Evolutionary conservation across 2,329 filamentous ascomycete species (phyloP).

Genomic region (Apiospora marii): DNA sequence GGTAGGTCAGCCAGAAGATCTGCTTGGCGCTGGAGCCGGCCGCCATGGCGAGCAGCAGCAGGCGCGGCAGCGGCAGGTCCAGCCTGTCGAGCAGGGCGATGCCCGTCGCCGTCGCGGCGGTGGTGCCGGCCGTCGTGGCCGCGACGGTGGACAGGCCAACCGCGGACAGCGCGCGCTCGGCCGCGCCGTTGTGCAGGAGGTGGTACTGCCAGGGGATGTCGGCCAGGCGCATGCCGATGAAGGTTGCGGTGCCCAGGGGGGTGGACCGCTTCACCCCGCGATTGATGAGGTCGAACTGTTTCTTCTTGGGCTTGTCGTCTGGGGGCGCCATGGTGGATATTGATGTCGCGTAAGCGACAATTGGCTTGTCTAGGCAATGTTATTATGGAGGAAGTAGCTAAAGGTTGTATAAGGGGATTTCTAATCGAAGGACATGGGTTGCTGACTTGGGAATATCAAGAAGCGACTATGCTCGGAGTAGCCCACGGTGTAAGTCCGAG

Average conservation of each 20-base stretch:
- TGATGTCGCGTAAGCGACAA: not conserved
- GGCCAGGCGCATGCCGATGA: constrained; percentile 48
- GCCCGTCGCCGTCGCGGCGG: constrained; percentile 13
- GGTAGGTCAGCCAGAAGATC: constrained; percentile 57
- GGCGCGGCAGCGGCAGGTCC: constrained; percentile 43
- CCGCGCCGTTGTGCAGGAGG: constrained; percentile 47
- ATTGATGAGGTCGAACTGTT: constrained; percentile 44
- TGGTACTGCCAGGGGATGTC: constrained; percentile 47
- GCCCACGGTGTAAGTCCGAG: not conserved
- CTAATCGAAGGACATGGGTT: not conserved
- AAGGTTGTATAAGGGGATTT: not conserved
- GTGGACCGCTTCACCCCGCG: constrained; percentile 48
- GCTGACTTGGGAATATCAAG: not conserved
- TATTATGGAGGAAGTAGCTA: not conserved
- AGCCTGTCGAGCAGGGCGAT: constrained; percentile 24
- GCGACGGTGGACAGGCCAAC: constrained; percentile 21
- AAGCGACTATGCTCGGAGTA: not conserved
- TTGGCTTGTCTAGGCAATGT: not conserved
- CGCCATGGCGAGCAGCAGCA: constrained; percentile 63
- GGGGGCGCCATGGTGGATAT: not conserved
- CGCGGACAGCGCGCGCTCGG: constrained; percentile 24
- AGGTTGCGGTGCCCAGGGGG: constrained; percentile 45
- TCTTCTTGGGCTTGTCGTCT: constrained; percentile 4
- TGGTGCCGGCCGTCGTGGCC: not conserved
- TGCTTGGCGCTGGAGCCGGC: constrained; percentile 62